phyloP scores from a whole-genome alignment of 2,329 filamentous ascomycete genomes.

The Alternaria sp. region DNA sequence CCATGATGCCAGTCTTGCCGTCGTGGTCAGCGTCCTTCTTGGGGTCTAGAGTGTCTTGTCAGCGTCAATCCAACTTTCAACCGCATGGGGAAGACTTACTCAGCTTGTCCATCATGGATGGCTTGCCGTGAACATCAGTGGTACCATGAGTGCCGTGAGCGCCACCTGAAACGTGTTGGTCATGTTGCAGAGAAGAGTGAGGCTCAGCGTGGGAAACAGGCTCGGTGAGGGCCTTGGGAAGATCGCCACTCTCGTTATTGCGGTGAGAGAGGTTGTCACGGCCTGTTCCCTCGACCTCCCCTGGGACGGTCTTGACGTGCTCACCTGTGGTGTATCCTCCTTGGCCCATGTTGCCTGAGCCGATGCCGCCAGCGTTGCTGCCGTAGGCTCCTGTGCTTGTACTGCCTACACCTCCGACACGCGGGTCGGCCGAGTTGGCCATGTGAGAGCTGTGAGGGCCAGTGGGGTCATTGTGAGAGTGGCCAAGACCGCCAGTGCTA shows the following conservation, averaged over 20 bases:
- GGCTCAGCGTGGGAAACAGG: slow-evolving; percentile 10
- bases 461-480: slow-evolving; percentile 1
- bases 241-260: slow-evolving; percentile 4
- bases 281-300: slow-evolving; percentile 1
- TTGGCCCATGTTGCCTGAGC: neutral
- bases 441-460: slow-evolving; percentile 5
- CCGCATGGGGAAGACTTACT: slow-evolving; percentile 28
- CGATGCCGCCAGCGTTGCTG: neutral
- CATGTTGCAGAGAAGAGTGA: slow-evolving; percentile 2
- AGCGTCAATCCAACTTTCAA: neutral
- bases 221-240: slow-evolving; percentile 16
- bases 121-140: slow-evolving; percentile 42
- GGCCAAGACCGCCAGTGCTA: neutral
- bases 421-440: slow-evolving; percentile 42
- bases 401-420: slow-evolving; percentile 20
- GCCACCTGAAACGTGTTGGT: neutral
- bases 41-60: slow-evolving; percentile 48
- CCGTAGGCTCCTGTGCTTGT: slow-evolving; percentile 16
- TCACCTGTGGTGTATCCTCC: slow-evolving; percentile 4
- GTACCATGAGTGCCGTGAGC: neutral
- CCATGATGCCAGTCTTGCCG: slow-evolving; percentile 62
- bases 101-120: slow-evolving; percentile 57
- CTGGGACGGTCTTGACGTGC: slow-evolving; percentile 1
- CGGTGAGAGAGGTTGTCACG: slow-evolving; percentile 6
- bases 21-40: slow-evolving; percentile 60